Evolutionary conservation across 164 flowering plant genomes (phyloP).

Genomic region (Vitis cinerea): DNA sequence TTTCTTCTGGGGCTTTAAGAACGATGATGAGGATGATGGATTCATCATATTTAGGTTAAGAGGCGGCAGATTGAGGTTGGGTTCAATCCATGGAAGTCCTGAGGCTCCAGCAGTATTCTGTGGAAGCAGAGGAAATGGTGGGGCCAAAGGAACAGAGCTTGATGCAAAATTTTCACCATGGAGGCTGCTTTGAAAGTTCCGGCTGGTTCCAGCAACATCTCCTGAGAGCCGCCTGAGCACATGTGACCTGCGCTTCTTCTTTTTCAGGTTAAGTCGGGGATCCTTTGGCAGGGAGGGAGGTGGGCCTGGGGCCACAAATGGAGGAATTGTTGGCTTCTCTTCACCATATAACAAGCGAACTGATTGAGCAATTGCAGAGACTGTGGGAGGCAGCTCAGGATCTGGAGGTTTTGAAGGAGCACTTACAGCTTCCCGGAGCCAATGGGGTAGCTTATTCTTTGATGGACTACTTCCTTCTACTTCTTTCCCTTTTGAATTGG

Average conservation of each 20-base stretch:
- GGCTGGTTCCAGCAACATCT: constrained; percentile 31
- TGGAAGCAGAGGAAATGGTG: constrained; percentile 29
- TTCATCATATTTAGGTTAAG: constrained; percentile 27
- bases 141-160: constrained; percentile 27
- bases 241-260: constrained; percentile 41
- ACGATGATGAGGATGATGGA: constrained; percentile 26
- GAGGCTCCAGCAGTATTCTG: constrained; percentile 20
- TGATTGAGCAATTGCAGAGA: constrained; percentile 87
- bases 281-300: constrained; percentile 78
- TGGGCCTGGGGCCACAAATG: constrained; percentile 77
- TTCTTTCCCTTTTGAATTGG: constrained; percentile 35
- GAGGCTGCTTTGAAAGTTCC: constrained; percentile 18
- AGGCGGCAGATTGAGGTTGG: constrained; percentile 34
- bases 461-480: constrained; percentile 40
- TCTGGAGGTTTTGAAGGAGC: constrained; percentile 53
- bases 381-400: constrained; percentile 73
- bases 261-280: constrained; percentile 68
- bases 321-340: constrained; percentile 70
- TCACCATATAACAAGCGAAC: constrained; percentile 83
- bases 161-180: constrained; percentile 32
- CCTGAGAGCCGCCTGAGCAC: constrained; percentile 17
- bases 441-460: constrained; percentile 81
- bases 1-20: constrained; percentile 27
- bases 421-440: constrained; percentile 94
- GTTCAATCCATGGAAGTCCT: constrained; percentile 36